Evolutionary conservation across 306 rosid species (phyloP), one percentile per base, ranked within the genome.

Genomic region (Herpetospermum pedunculosum): DNA sequence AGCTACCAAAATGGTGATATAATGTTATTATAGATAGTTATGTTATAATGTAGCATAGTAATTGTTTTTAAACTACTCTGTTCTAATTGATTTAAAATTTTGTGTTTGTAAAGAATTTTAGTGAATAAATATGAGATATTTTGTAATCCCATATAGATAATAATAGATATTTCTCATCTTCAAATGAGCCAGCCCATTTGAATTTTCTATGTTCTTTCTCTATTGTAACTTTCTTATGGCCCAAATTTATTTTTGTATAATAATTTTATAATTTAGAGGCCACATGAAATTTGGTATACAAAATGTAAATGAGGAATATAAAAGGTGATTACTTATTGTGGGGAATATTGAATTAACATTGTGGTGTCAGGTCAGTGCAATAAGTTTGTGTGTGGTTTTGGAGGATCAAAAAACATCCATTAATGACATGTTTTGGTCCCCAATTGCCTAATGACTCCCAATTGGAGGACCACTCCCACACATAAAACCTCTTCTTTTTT

Each of bases 351-450:
- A n/a, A n/a, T n/a, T 30, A 59, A 32, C 10, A 59, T 18, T 59
- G 67, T 29, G 30, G 38, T 15, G 68, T 30, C 3, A 29, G 25
- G 41, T 34, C 19, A 59, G 70, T 26, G 46, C 70, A 62, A 34
- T 62, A 34, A 10, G 28, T 62, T 62, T n/a, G 14, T 35, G 7
- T 34, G 15, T 32, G 23, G 43, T n/a, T 34, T 60, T 18, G 44
- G 2, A 62, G 46, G 46, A 35, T 62, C 0, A 35, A 4, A 62
- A 35, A 62, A 62, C 70, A 63, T 63, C 47, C 70, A 34, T 63
- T 9, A 63, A 63, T 63, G 47, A 16, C 70, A 35, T 63, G 70
- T 35, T 63, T 63, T 63, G 70, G 70, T 35, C 70, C 70, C 46
- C 70, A 60, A 54, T 9, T 54, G 14, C 60, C 34, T 4, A 55